Conservation (phyloP, 108 stramenopile species). For the Cyclotella atomus region DNA sequence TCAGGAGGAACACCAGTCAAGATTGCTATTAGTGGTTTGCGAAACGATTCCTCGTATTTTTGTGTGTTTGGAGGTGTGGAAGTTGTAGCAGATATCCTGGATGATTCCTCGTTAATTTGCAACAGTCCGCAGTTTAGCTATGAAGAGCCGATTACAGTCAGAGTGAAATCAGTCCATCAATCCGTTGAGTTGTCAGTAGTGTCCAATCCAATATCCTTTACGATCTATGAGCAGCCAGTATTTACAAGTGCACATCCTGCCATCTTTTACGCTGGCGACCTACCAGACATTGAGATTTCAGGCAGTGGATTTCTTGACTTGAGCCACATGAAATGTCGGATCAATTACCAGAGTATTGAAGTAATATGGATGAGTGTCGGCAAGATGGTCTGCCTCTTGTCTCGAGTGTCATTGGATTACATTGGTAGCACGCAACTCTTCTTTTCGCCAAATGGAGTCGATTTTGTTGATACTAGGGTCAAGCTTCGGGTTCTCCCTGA, state of each 20-base stretch:
- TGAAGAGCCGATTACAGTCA: conserved; percentile 15
- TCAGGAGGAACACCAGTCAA: conserved; percentile 15
- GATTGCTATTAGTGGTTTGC: conserved; percentile 10
- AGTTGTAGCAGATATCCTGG: conserved; percentile 9
- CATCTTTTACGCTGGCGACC: conserved; percentile 17
- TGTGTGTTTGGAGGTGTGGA: conserved; percentile 26
- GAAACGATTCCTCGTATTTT: conserved; percentile 11
- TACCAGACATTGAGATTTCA: conserved; percentile 2
- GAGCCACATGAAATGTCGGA: conserved; percentile 18
- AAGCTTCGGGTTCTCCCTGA: conserved; percentile 11
- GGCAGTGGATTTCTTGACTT: conserved; percentile 27
- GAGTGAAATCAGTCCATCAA: conserved; percentile 8
- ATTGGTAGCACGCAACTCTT: not conserved
- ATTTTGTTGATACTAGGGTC: conserved; percentile 13
- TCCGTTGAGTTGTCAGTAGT: not conserved
- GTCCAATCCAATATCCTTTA: conserved; percentile 8
- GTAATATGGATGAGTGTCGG: conserved; percentile 8
- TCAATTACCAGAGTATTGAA: conserved; percentile 7
- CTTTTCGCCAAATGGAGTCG: conserved; percentile 28
- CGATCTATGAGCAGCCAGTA: conserved; percentile 22
- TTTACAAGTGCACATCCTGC: conserved; percentile 4
- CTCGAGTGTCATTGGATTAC: not conserved
- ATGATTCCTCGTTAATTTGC: conserved; percentile 17
- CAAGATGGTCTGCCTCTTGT: conserved; percentile 8
- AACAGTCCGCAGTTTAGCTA: conserved; percentile 15